Evolutionary conservation across 2,329 filamentous ascomycete species (phyloP).

Genomic region (Beauveria sp.): DNA sequence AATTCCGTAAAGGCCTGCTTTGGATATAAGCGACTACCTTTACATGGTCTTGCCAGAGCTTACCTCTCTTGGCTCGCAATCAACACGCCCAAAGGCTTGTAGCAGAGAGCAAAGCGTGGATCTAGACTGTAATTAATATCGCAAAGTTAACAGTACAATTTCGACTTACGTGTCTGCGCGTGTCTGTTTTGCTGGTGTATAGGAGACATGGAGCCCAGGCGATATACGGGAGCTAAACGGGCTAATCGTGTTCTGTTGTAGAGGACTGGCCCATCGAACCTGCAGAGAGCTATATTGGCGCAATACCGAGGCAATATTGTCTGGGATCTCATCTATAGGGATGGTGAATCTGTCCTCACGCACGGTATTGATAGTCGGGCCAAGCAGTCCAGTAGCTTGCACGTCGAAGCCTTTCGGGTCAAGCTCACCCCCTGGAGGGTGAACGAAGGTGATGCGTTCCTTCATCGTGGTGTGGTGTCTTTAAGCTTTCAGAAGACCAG

Average conservation of each 20-base stretch:
- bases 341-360: constrained; percentile 77
- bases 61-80: constrained; percentile 39
- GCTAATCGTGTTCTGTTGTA: constrained; percentile 48
- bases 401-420: constrained; percentile 58
- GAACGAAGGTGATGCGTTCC: constrained; percentile 72
- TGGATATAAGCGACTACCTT: constrained; percentile 20
- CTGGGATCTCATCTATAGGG: constrained; percentile 63
- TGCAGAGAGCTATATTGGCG: constrained; percentile 63
- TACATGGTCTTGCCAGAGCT: neutral
- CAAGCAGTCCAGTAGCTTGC: constrained; percentile 45
- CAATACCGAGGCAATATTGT: constrained; percentile 55
- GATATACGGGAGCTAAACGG: constrained; percentile 70
- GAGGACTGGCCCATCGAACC: constrained; percentile 66
- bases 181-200: constrained; percentile 43
- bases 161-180: constrained; percentile 17
- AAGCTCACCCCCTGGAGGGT: constrained; percentile 54
- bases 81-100: constrained; percentile 47
- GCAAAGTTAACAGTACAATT: neutral
- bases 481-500: neutral
- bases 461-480: constrained; percentile 45
- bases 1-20: constrained; percentile 54
- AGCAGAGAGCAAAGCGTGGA: constrained; percentile 50
- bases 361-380: constrained; percentile 52
- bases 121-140: neutral
- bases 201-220: constrained; percentile 76